Percentiles rank a stretch among this genome's conserved stretches.
Evolutionary conservation across 306 rosid species (phyloP).

Genomic region (Prunus dulcis): DNA sequence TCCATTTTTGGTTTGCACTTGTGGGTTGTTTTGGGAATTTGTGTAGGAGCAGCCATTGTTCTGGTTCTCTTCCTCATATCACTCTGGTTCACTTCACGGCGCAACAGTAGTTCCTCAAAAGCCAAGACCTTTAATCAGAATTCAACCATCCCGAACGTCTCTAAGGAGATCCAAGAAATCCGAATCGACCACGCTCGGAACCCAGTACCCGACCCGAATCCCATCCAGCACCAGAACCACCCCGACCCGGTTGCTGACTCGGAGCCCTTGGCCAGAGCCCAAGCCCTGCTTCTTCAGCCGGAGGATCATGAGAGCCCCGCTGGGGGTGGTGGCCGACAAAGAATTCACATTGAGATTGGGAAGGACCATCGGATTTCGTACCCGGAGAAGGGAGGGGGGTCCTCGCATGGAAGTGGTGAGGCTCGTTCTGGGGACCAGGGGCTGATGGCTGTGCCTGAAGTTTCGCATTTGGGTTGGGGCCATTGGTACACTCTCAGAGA

Average conservation of each 20-base stretch:
- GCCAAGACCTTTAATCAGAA: conserved; percentile 24
- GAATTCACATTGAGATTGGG: conserved; percentile 57
- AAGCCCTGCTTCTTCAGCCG: conserved; percentile 30
- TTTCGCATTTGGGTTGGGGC: conserved; percentile 69
- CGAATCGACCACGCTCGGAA: conserved; percentile 38
- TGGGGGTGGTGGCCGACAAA: conserved; percentile 21
- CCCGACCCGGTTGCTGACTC: conserved; percentile 41
- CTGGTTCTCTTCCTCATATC: conserved; percentile 56
- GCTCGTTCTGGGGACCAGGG: conserved; percentile 50
- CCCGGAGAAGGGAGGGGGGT: conserved; percentile 51
- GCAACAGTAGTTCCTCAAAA: conserved; percentile 24
- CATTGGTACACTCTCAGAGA: conserved; percentile 65
- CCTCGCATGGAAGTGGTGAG: conserved; percentile 49
- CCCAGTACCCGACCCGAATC: conserved; percentile 30
- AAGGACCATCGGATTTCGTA: conserved; percentile 59
- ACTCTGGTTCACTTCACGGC: conserved; percentile 50
- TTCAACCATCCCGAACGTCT: conserved; percentile 46
- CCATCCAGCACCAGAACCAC: conserved; percentile 5
- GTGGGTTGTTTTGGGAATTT: conserved; percentile 63
- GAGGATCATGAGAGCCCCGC: conserved; percentile 36
- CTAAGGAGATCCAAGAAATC: conserved; percentile 64
- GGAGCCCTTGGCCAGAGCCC: conserved; percentile 26
- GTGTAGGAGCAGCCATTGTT: conserved; percentile 65
- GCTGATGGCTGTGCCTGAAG: conserved; percentile 40
- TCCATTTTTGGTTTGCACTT: conserved; percentile 52